phyloP scores from a whole-genome alignment of 1,284 basidiomycete genomes.

The Boletus mariae region DNA sequence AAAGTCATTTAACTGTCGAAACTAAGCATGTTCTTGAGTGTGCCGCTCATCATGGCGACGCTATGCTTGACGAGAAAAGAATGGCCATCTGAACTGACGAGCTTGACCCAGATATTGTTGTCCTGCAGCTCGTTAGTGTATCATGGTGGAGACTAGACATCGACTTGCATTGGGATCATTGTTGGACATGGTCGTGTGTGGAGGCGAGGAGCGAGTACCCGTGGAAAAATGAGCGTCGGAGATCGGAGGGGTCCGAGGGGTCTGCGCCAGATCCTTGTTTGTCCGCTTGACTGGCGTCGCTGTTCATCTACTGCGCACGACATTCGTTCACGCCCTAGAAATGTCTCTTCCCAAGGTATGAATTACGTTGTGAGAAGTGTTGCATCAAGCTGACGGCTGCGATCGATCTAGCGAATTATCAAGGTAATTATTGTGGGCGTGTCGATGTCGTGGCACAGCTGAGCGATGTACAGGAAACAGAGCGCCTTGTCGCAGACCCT shows the following conservation, averaged over 20 bases:
- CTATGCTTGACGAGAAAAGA: conserved; percentile 49
- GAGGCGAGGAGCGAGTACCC: neutral
- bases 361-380: neutral
- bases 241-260: conserved; percentile 11
- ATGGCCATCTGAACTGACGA: conserved; percentile 51
- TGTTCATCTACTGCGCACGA: conserved; percentile 6
- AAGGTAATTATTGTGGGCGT: conserved; percentile 38
- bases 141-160: neutral
- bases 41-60: conserved; percentile 50
- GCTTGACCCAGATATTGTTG: conserved; percentile 48
- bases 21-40: conserved; percentile 42
- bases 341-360: conserved; percentile 33
- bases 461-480: conserved; percentile 75
- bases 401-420: conserved; percentile 48
- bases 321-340: conserved; percentile 3
- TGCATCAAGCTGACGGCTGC: conserved; percentile 12
- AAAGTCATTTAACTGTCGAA: conserved; percentile 29
- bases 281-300: conserved; percentile 15
- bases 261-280: neutral
- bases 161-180: conserved; percentile 19
- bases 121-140: conserved; percentile 15
- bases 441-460: conserved; percentile 19
- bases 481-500: conserved; percentile 91
- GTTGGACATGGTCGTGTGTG: conserved; percentile 16
- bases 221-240: conserved; percentile 26